These are phyloP conservation scores for Salmacisia buchloeana DNA, from an alignment of 1,284 basidiomycete species.

Conservation along the genomic window DNA sequence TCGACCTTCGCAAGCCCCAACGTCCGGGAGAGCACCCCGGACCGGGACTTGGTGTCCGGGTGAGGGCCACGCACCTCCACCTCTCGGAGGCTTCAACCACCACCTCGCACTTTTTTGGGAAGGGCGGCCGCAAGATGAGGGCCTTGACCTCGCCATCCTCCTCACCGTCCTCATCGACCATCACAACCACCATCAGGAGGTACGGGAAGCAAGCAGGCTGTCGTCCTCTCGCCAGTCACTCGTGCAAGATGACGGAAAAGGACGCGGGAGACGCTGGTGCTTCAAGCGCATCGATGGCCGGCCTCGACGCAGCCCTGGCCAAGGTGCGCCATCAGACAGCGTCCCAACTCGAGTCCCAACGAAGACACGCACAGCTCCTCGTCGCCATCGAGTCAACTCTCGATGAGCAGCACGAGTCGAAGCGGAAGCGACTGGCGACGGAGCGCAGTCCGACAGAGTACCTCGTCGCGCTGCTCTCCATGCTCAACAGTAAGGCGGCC, in stretches of 20 bases:
- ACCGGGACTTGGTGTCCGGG: too few relatives aligned
- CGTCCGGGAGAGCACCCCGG: background rate
- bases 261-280: too few relatives aligned
- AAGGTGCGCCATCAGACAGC: slow-evolving; percentile 84
- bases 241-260: background rate
- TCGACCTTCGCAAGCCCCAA: background rate
- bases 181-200: too few relatives aligned
- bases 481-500: slow-evolving; percentile 18
- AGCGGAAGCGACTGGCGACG: slow-evolving; percentile 4
- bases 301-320: slow-evolving; percentile 39
- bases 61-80: too few relatives aligned
- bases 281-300: slow-evolving; percentile 12
- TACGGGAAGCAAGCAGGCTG: too few relatives aligned
- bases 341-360: slow-evolving; percentile 78
- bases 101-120: background rate
- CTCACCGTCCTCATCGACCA: too few relatives aligned
- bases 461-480: slow-evolving; percentile 41
- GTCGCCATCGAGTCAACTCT: slow-evolving; percentile 83
- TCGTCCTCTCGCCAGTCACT: too few relatives aligned
- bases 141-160: too few relatives aligned
- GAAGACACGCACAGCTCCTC: slow-evolving; percentile 81
- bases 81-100: background rate
- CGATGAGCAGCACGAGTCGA: slow-evolving; percentile 64
- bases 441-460: slow-evolving; percentile 35
- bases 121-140: background rate